Base-by-base conservation (phyloP, 2,329 filamentous ascomycete genomes). In the Colletotrichum sp. region DNA sequence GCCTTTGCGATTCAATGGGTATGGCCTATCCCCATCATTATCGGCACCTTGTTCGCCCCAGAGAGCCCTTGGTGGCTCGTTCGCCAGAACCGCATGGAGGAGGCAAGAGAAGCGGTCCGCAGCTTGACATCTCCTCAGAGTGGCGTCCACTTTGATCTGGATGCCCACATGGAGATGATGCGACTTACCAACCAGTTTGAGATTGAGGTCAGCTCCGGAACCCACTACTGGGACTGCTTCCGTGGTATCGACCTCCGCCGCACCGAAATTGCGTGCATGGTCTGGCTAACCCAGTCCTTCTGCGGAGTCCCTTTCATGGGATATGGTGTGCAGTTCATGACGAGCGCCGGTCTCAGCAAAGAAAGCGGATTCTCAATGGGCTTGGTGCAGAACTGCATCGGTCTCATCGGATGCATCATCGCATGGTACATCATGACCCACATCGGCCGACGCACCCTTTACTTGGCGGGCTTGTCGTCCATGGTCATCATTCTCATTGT, bases 311-410 rank as follows among this genome's bases (percentile, higher is more conserved):
- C 75, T 2, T 77, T 77, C 65, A 77, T 77, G 75, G 75, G 74
- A 13, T 75, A 72, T 26, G 75, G 75, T 13, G 67, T 74, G 16
- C 71, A 75, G 57, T 75, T 77, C 68, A 72, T 77, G 72, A 55
- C 48, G 24, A 71, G 69, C 39, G 75, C 75, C 3, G 84, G 85
- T 57, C 80, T 86, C 32, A 74, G 74, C 9, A 71, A 78, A 12
- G 74, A 76, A 48, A 76, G 82, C 2, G 81, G 83, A n/a, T 83
- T 85, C 78, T 81, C 82, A 63, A 82, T 86, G 70, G 81, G 85
- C 24, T 80, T 89, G 32, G 87, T 72, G 64, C 84, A 78, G 80
- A 87, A 84, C 28, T 84, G 83, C 15, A 83, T 88, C 69, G 86
- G 86, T 24, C 87, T 89, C 55, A 48, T 85, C 36, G 85, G 88